phyloP scores from a whole-genome alignment of 2,329 filamentous ascomycete genomes.

The Cephalotrichum gorgonifer region DNA sequence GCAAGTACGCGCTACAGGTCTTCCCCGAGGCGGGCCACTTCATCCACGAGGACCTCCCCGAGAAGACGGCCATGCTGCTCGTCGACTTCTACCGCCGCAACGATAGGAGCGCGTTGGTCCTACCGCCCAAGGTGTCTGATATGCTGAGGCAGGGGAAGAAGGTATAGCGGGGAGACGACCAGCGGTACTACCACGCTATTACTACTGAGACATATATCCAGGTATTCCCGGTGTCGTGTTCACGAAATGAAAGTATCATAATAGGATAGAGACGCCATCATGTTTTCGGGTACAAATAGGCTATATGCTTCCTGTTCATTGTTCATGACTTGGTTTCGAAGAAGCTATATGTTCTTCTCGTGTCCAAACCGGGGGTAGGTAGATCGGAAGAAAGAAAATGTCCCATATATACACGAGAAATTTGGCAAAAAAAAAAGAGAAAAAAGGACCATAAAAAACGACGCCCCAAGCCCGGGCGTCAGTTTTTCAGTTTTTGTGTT shows the following conservation, averaged over 20 bases:
- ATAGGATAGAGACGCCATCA: too few species aligned
- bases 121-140: conserved; percentile 86
- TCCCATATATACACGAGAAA: neutral
- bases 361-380: too few species aligned
- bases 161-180: too few species aligned
- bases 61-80: conserved; percentile 75
- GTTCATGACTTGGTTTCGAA: neutral
- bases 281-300: too few species aligned
- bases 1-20: conserved; percentile 92
- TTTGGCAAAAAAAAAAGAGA: neutral
- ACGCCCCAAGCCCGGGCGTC: neutral
- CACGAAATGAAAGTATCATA: too few species aligned
- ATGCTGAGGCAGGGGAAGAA: conserved; percentile 52
- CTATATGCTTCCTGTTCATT: neutral
- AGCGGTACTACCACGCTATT: too few species aligned
- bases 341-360: neutral
- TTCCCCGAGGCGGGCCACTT: conserved; percentile 95
- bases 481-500: neutral
- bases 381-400: neutral
- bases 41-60: conserved; percentile 87
- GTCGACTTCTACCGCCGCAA: conserved; percentile 90
- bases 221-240: too few species aligned
- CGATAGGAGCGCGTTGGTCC: conserved; percentile 70
- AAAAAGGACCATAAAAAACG: neutral
- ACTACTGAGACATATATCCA: too few species aligned